phyloP scores from a whole-genome alignment of 306 rosid species.

The Luffa acutangula region DNA sequence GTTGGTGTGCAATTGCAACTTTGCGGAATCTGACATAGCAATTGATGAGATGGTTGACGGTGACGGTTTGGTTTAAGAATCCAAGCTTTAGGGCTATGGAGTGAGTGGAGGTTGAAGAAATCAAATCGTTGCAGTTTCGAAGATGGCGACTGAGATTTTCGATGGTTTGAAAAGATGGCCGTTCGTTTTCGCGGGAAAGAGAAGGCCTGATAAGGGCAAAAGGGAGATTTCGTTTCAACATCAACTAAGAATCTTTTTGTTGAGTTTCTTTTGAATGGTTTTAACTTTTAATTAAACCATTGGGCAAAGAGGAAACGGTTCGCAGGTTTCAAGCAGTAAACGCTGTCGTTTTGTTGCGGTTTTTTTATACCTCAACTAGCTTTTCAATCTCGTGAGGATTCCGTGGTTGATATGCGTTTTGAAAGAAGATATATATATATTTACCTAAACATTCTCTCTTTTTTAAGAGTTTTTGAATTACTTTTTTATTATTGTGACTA shows the following conservation, averaged over 20 bases:
- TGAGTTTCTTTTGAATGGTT: background rate
- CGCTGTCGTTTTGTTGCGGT: too few species aligned
- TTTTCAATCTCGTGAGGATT: too few species aligned
- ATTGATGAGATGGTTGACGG: slow-evolving; percentile 47
- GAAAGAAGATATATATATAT: too few species aligned
- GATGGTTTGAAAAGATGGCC: slow-evolving; percentile 22
- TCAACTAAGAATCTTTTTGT: background rate
- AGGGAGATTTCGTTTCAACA: slow-evolving; percentile 16
- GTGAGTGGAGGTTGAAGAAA: slow-evolving; percentile 32
- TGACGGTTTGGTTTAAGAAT: slow-evolving; percentile 31
- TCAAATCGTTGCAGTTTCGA: slow-evolving; percentile 27
- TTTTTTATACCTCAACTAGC: too few species aligned
- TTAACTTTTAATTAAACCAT: background rate
- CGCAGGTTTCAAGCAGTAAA: background rate
- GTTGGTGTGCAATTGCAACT: slow-evolving; percentile 34
- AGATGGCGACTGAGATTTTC: slow-evolving; percentile 31
- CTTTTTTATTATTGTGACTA: too few species aligned
- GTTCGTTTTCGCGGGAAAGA: slow-evolving; percentile 27
- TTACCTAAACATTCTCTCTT: too few species aligned
- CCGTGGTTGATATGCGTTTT: too few species aligned
- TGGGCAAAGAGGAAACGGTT: background rate
- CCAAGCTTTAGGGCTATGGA: slow-evolving; percentile 39
- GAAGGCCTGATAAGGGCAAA: slow-evolving; percentile 13
- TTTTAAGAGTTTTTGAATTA: too few species aligned
- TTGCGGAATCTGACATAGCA: slow-evolving; percentile 34